Conservation (phyloP, 768 basidiomycete species). For the Rossbeevera mucosa region DNA sequence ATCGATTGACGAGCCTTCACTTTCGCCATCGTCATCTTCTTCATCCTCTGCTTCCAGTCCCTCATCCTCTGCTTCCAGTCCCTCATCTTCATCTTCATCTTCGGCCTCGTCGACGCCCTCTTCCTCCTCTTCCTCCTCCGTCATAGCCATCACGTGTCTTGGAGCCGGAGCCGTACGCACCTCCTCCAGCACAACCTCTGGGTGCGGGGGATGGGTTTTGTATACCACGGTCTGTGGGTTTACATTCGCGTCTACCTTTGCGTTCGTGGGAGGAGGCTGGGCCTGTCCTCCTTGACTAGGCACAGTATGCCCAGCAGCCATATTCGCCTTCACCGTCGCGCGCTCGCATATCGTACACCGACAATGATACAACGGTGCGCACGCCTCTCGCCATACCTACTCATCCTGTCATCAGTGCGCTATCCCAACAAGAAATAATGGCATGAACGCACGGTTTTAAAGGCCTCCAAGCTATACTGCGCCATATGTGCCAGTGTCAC, state of each 20-base stretch:
- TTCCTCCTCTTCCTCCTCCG: constrained; percentile 30
- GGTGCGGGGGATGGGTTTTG: constrained; percentile 1
- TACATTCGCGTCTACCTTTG: not conserved
- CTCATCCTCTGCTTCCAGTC: constrained; percentile 24
- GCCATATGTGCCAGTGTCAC: constrained; percentile 51
- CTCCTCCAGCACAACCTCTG: constrained; percentile 27
- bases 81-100: constrained; percentile 16
- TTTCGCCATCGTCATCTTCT: too few species aligned
- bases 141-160: constrained; percentile 21
- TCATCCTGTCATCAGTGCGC: constrained; percentile 1
- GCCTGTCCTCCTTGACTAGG: constrained; percentile 25
- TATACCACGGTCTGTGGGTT: constrained; percentile 7
- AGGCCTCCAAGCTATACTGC: constrained; percentile 52
- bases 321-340: constrained; percentile 50
- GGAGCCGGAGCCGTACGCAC: constrained; percentile 14
- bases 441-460: constrained; percentile 45
- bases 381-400: constrained; percentile 73
- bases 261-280: constrained; percentile 4
- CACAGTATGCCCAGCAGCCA: constrained; percentile 35
- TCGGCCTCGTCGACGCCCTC: constrained; percentile 26
- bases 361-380: constrained; percentile 66
- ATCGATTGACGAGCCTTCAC: constrained; percentile 19
- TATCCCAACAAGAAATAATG: not conserved
- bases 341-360: constrained; percentile 72
- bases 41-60: constrained; percentile 27